A percentile compares a stretch with the other conserved stretches of the same genome.
Evolutionary conservation across 495 filamentous ascomycete genomes (phyloP).

Genomic region (Umbilicaria muhlenbergii): DNA sequence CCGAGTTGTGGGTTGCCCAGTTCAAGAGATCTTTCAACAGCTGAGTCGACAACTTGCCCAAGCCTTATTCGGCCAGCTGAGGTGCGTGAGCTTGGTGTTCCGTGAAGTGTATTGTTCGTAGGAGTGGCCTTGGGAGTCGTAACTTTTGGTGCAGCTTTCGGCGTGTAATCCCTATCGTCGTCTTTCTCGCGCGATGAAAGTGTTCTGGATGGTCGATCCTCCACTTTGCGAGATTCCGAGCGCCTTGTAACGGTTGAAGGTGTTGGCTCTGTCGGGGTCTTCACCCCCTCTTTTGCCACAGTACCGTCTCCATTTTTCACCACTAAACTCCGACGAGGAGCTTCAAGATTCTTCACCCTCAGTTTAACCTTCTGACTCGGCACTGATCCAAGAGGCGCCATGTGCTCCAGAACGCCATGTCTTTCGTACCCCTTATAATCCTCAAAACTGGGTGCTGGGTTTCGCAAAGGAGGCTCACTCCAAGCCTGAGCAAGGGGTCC

Average conservation of each 20-base stretch:
- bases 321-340: slow-evolving; percentile 4
- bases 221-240: slow-evolving; percentile 19
- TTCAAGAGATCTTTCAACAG: slow-evolving; percentile 20
- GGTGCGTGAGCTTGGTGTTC: slow-evolving; percentile 19
- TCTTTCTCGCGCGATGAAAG: slow-evolving; percentile 12
- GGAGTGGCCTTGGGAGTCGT: slow-evolving; percentile 5
- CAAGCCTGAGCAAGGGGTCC: slow-evolving; percentile 37
- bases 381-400: slow-evolving; percentile 50
- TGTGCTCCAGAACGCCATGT: slow-evolving; percentile 49
- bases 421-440: slow-evolving; percentile 44
- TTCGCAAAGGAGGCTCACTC: slow-evolving; percentile 53
- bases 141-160: slow-evolving; percentile 1
- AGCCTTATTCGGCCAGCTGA: slow-evolving; percentile 19
- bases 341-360: slow-evolving; percentile 17
- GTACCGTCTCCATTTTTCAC: slow-evolving; percentile 10
- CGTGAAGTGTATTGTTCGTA: slow-evolving; percentile 12
- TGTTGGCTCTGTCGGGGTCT: slow-evolving; percentile 14
- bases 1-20: slow-evolving; percentile 23
- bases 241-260: slow-evolving; percentile 10
- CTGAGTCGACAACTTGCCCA: slow-evolving; percentile 22
- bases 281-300: slow-evolving; percentile 10
- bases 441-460: slow-evolving; percentile 50
- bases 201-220: slow-evolving; percentile 10
- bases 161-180: slow-evolving; percentile 7
- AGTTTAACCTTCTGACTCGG: slow-evolving; percentile 35